These are phyloP conservation scores for Mallotus repandus DNA, from an alignment of 441 rosid genomes.

Conservation along the genomic window DNA sequence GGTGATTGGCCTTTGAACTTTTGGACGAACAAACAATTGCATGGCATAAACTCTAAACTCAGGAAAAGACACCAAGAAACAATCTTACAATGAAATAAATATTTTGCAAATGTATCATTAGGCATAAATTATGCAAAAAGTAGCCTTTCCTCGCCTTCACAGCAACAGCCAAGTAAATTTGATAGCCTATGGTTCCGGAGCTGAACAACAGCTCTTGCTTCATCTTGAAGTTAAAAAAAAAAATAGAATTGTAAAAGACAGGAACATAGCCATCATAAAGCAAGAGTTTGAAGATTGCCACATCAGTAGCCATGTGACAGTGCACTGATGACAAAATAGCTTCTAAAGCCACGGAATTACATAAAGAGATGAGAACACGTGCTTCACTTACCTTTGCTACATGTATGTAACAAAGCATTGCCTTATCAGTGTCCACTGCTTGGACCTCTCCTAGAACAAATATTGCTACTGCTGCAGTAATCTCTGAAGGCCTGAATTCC, in stretches of 20 bases:
- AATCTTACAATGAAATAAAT: conserved; percentile 81
- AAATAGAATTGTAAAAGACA: conserved; percentile 1
- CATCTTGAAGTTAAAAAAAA: conserved; percentile 43
- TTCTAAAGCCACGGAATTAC: neutral
- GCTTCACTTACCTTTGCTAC: conserved; percentile 47
- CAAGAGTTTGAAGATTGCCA: neutral
- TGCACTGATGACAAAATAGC: neutral
- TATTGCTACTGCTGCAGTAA: conserved; percentile 69
- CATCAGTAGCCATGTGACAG: neutral
- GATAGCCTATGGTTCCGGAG: conserved; percentile 71
- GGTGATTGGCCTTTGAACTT: no score
- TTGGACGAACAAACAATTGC: no score
- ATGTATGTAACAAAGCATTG: conserved; percentile 39
- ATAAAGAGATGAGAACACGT: neutral
- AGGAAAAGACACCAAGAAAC: conserved; percentile 3
- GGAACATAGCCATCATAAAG: conserved; percentile 1
- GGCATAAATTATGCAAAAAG: conserved; percentile 92
- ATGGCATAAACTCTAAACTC: neutral
- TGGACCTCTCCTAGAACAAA: conserved; percentile 39
- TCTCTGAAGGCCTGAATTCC: conserved; percentile 71
- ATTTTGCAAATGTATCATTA: conserved; percentile 80
- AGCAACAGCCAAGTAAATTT: conserved; percentile 89
- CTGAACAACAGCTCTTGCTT: conserved; percentile 80
- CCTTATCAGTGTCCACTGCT: conserved; percentile 42
- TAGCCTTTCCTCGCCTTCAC: conserved; percentile 91